Evolutionary conservation across 148 eudicot species (phyloP), one percentile per base, ranked within the genome.

Genomic region (Fagopyrum tataricum): DNA sequence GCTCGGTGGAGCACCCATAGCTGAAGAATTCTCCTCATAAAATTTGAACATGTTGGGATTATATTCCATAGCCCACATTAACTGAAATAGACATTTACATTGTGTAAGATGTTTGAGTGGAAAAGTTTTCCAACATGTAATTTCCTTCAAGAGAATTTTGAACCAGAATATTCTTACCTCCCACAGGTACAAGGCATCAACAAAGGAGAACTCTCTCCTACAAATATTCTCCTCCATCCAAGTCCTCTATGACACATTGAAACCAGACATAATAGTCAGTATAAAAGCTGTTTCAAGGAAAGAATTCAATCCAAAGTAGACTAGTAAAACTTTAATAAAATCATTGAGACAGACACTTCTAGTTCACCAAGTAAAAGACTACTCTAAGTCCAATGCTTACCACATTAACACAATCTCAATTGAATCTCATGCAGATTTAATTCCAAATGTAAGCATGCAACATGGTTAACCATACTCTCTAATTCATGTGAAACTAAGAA

Each of bases 41-140:
- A 80, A 80, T 58, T 82, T 71, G 81, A 83, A 94, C 44, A 86
- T 88, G 80, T 87, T 84, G 9, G 98, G 98, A 74, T 94, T 91
- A 84, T 89, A 94, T 77, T 94, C 98, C 98, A 94, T 94, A 73
- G 96, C 97, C 97, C 98, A 91, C 98, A 94, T 94, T 75, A 94
- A 88, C 98, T 94, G 83, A 72, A 76, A 80, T 41, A 46, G 71
- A 81, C 53, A 21, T 67, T 74, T 17, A 59, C 44, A 24, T 43
- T 37, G 39, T 64, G 15, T 31, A 43, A 64, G 44, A 20, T 61
- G 37, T 23, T 24, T 59, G 37, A 24, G 66, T 59, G 24, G 39
- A 59, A 59, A 59, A 59, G 15, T 13, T 4, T 58, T 5, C 37
- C 42, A 64, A 15, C 4, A 12, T 64, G 37, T 5, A 6, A 64